A percentile compares a stretch with the other conserved stretches of the same genome.
Conservation (phyloP, 148 eudicot genomes). For the Rhododendron henanense region DNA sequence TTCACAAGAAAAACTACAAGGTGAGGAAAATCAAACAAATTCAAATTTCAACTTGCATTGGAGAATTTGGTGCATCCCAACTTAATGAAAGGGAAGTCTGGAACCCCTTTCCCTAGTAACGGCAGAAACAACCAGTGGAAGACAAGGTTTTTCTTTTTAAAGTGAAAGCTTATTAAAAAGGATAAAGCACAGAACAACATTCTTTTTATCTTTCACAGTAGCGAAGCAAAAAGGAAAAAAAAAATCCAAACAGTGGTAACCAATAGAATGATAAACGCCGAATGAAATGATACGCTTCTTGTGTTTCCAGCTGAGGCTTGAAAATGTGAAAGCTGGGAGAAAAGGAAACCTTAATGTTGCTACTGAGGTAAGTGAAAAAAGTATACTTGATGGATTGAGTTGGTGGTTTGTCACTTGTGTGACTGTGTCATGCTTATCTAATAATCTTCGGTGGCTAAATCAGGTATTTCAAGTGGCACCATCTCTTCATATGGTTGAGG, state of each 20-base stretch:
- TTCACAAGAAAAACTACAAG: conserved; percentile 89
- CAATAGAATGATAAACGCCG: not conserved
- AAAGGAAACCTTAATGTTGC: conserved; percentile 95
- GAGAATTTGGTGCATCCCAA: not conserved
- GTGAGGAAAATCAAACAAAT: conserved; percentile 26
- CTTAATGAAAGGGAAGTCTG: not conserved
- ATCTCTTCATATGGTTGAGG: conserved; percentile 93
- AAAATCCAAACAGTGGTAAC: not conserved
- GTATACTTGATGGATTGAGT: not conserved
- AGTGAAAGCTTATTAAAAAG: not conserved
- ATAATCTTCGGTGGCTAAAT: conserved; percentile 4
- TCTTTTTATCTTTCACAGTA: not conserved
- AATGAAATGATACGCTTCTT: conserved; percentile 5
- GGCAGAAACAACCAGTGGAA: not conserved
- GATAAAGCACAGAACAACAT: not conserved
- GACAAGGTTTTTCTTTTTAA: not conserved
- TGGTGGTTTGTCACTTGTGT: not conserved
- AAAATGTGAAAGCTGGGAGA: conserved; percentile 89
- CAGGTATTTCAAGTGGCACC: conserved; percentile 97
- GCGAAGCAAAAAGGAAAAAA: not conserved
- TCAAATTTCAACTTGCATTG: not conserved
- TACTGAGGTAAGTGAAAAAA: conserved; percentile 58
- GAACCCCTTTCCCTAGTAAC: not conserved
- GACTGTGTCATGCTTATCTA: not conserved
- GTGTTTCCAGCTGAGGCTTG: conserved; percentile 76